Conservation (phyloP, 2,329 filamentous ascomycete genomes). For the Domatiomyces catenatus region DNA sequence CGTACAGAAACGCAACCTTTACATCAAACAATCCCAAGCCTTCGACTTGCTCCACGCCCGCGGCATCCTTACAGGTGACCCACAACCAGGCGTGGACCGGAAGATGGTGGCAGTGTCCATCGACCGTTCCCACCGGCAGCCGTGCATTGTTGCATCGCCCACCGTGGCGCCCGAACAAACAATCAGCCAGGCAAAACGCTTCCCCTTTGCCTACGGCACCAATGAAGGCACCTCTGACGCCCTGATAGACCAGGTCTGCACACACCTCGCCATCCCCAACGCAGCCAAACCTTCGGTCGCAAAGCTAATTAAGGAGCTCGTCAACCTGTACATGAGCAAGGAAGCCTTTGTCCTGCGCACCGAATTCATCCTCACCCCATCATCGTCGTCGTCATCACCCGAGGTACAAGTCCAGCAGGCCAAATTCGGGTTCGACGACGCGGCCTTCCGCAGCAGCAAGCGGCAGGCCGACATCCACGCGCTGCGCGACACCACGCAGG, state of each 20-base stretch:
- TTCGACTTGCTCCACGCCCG: conserved; percentile 40
- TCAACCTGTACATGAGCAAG: conserved; percentile 45
- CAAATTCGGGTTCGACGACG: conserved; percentile 54
- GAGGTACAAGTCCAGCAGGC: conserved; percentile 38
- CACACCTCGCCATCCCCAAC: conserved; percentile 39
- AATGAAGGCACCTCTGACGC: conserved; percentile 32
- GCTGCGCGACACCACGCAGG: conserved; percentile 36
- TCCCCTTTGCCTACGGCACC: conserved; percentile 46
- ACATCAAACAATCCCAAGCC: conserved; percentile 39
- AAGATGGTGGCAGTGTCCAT: conserved; percentile 49
- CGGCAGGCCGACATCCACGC: conserved; percentile 47
- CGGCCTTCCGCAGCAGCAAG: conserved; percentile 46
- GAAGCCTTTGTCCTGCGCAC: conserved; percentile 50
- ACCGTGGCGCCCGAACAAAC: conserved; percentile 30
- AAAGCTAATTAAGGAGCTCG: conserved; percentile 38
- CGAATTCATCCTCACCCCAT: conserved; percentile 26
- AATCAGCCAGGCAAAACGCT: conserved; percentile 33
- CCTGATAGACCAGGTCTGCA: conserved; percentile 25
- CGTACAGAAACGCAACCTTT: conserved; percentile 36
- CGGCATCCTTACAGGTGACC: conserved; percentile 30
- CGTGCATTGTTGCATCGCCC: conserved; percentile 49
- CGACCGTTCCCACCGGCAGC: conserved; percentile 46
- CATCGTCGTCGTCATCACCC: conserved; percentile 13
- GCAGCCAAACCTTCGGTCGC: conserved; percentile 32
- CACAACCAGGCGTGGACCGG: conserved; percentile 24